Conservation (phyloP, 148 eudicot species). For the Oxyria digyna region DNA sequence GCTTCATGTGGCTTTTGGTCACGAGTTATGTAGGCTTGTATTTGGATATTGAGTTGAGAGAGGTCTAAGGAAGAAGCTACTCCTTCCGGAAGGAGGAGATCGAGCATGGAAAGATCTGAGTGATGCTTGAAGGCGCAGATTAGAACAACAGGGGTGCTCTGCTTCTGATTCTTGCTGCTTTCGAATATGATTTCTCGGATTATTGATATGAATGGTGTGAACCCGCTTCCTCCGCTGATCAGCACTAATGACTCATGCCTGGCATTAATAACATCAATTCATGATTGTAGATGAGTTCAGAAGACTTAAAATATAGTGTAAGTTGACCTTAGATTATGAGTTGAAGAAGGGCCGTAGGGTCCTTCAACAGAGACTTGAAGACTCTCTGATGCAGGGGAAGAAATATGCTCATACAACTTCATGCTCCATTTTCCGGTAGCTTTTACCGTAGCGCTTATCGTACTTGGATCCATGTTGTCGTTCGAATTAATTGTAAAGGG, state of each 20-base stretch:
- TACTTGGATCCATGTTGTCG: conserved; percentile 41
- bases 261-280: too few species aligned
- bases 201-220: conserved; percentile 39
- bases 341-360: conserved; percentile 40
- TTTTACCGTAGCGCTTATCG: conserved; percentile 42
- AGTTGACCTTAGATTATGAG: conserved; percentile 21
- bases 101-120: conserved; percentile 31
- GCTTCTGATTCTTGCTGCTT: too few species aligned
- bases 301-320: too few species aligned
- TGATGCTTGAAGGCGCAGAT: conserved; percentile 31
- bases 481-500: conserved; percentile 63
- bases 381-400: conserved; percentile 24
- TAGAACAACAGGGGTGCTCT: conserved; percentile 10
- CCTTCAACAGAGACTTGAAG: conserved; percentile 43
- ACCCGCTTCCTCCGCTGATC: conserved; percentile 47
- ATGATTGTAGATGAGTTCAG: too few species aligned
- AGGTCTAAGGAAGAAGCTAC: conserved; percentile 15
- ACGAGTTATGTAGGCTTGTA: conserved; percentile 34
- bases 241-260: conserved; percentile 34
- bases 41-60: conserved; percentile 21
- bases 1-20: conserved; percentile 19
- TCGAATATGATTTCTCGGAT: conserved; percentile 38
- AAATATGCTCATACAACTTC: conserved; percentile 29
- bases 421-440: conserved; percentile 37
- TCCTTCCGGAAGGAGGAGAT: conserved; percentile 29